These are phyloP conservation scores for Parachaetomium inaequale DNA, from an alignment of 495 filamentous ascomycete genomes.

Conservation along the genomic window DNA sequence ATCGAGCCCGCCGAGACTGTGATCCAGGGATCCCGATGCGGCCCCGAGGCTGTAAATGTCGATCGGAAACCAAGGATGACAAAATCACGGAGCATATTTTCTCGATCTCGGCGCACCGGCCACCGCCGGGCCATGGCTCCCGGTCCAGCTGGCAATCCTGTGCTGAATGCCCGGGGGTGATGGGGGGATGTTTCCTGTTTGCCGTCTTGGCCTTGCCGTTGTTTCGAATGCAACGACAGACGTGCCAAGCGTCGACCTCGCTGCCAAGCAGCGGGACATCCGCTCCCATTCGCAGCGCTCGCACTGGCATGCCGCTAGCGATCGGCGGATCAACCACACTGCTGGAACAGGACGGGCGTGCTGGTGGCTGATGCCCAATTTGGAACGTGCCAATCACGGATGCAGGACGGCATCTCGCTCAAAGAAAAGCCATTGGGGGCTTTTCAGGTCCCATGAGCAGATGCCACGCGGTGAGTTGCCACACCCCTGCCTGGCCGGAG, in stretches of 20 bases:
- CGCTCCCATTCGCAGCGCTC: slow-evolving; percentile 14
- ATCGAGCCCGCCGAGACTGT: neutral
- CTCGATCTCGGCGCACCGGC: neutral
- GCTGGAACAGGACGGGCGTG: slow-evolving; percentile 20
- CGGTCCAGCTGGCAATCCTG: neutral
- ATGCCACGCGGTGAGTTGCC: slow-evolving; percentile 3
- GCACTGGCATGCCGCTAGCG: slow-evolving; percentile 12
- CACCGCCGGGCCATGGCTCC: neutral
- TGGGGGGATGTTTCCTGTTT: neutral
- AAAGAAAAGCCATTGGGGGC: neutral
- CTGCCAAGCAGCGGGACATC: slow-evolving; percentile 12
- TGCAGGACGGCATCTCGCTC: neutral
- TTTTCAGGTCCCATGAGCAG: slow-evolving; percentile 11
- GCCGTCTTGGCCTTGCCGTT: neutral
- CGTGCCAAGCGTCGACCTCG: neutral
- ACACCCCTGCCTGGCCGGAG: neutral
- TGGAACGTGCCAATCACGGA: slow-evolving; percentile 1
- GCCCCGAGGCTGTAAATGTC: neutral
- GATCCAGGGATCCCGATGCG: neutral
- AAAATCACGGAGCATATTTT: neutral
- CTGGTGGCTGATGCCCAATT: slow-evolving; percentile 2
- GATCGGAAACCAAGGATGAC: neutral
- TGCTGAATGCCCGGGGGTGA: neutral
- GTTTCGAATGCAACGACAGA: slow-evolving; percentile 7
- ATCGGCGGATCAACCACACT: slow-evolving; percentile 32